A percentile compares a stretch with the other conserved stretches of the same genome.
Conservation (phyloP, 371 early-diverging fungal genomes). For the Apophysomyces trapeziformis region DNA sequence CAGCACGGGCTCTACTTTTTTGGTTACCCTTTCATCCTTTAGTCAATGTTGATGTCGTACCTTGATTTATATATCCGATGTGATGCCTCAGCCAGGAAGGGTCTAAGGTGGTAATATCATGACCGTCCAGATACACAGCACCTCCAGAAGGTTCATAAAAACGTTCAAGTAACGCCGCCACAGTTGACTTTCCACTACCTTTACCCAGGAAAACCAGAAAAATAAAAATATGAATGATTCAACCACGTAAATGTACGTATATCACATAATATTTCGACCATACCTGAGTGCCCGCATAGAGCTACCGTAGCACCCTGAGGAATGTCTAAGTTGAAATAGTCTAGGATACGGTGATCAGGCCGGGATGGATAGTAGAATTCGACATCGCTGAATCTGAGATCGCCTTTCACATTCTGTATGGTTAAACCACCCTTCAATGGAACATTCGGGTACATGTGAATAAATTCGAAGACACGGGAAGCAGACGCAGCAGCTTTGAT, state of each 20-base stretch:
- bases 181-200: constrained; percentile 71
- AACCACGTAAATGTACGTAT: not conserved
- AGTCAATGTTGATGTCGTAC: constrained; percentile 13
- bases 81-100: constrained; percentile 62
- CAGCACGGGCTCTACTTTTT: constrained; percentile 61
- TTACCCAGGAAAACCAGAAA: not conserved
- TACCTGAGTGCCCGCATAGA: constrained; percentile 70
- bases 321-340: constrained; percentile 63
- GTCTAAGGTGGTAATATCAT: constrained; percentile 55
- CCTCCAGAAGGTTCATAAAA: constrained; percentile 71
- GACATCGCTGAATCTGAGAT: constrained; percentile 69
- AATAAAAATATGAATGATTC: too few relatives aligned
- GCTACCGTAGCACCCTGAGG: constrained; percentile 68
- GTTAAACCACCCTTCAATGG: constrained; percentile 53
- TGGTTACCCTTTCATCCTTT: not conserved
- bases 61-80: constrained; percentile 79
- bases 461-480: constrained; percentile 73
- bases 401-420: constrained; percentile 37
- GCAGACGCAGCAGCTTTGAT: constrained; percentile 72
- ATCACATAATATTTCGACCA: constrained; percentile 10
- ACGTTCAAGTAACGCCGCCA: constrained; percentile 67
- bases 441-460: constrained; percentile 51
- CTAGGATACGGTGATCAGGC: constrained; percentile 62
- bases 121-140: constrained; percentile 61
- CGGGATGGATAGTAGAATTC: constrained; percentile 72